Conservation (phyloP, 2,329 filamentous ascomycete species). For the Diaporthe sp. region DNA sequence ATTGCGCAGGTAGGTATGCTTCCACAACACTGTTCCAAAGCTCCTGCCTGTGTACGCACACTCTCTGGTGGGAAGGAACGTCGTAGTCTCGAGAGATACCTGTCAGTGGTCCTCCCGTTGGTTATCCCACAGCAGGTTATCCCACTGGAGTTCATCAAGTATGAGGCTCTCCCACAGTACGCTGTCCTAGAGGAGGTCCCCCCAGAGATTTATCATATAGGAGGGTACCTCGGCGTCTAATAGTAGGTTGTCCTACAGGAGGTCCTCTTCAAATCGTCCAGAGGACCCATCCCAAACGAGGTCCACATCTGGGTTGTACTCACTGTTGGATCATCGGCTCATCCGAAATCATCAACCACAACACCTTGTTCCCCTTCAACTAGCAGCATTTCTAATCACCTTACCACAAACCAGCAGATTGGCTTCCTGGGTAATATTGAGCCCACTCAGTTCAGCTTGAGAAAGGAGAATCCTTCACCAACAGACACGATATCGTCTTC, state of each 20-base stretch:
- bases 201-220: not conserved
- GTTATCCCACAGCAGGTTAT: not conserved
- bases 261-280: not conserved
- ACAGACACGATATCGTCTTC: not conserved
- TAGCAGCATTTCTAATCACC: not conserved
- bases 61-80: not conserved
- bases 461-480: not conserved
- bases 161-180: no score
- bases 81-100: no score
- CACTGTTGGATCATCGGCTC: not conserved
- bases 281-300: not conserved
- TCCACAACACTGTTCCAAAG: no score
- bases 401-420: no score
- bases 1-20: no score
- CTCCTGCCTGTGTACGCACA: no score
- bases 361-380: not conserved
- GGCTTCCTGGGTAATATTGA: no score
- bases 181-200: no score
- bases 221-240: not conserved
- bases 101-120: no score
- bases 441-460: not conserved
- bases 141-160: no score
- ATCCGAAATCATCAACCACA: not conserved
- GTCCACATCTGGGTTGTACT: not conserved
- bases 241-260: not conserved